These are phyloP conservation scores for Talaromyces sp. DNA, from an alignment of 2,329 filamentous ascomycete species.

Conservation along the genomic window DNA sequence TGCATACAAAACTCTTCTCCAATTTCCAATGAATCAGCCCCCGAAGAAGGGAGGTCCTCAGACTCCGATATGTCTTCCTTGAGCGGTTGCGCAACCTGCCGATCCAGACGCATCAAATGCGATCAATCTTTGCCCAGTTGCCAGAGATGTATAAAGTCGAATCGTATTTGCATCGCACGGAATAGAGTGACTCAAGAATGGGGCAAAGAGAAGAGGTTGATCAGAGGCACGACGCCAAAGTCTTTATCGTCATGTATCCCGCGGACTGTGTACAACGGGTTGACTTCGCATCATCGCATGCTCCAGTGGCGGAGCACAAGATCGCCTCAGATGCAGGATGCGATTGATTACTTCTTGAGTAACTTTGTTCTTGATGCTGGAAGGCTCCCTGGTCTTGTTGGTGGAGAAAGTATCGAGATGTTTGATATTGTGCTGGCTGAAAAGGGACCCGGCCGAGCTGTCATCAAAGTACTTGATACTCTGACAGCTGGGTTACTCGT, in stretches of 20 bases:
- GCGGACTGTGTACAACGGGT: background rate
- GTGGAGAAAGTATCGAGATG: background rate
- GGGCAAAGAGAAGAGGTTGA: background rate
- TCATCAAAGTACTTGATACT: slow-evolving; percentile 6
- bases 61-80: background rate
- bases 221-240: background rate
- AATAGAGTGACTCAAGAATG: background rate
- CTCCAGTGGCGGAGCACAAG: slow-evolving; percentile 2
- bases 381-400: background rate
- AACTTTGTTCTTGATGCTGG: background rate
- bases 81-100: slow-evolving; percentile 1
- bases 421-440: slow-evolving; percentile 7
- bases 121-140: slow-evolving; percentile 3
- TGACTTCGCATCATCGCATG: background rate
- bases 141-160: background rate
- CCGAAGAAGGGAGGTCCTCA: background rate
- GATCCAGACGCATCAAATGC: slow-evolving; percentile 10
- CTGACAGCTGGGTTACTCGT: background rate
- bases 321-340: slow-evolving; percentile 3
- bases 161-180: slow-evolving; percentile 5
- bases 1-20: too few relatives aligned
- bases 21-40: background rate
- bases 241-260: background rate
- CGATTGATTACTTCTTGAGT: slow-evolving; percentile 5
- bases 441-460: slow-evolving; percentile 3